These are phyloP conservation scores for Cordyceps cateniannulata DNA, from an alignment of 2,329 filamentous ascomycete genomes.

Conservation along the genomic window DNA sequence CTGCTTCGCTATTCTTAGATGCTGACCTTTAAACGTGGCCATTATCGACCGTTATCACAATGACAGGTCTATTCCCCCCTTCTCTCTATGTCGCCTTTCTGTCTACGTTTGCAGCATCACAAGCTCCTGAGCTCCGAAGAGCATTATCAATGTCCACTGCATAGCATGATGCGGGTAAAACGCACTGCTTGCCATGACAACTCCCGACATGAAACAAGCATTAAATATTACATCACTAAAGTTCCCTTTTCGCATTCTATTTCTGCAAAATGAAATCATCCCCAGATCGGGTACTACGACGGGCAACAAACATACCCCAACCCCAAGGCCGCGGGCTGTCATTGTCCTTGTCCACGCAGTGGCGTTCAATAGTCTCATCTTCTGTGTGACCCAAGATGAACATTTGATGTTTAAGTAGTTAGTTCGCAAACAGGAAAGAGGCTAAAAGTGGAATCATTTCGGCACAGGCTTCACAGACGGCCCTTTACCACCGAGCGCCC, in stretches of 20 bases:
- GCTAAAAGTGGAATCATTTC: not conserved
- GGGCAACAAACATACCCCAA: too few relatives aligned
- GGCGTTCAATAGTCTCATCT: not conserved
- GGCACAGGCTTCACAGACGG: not conserved
- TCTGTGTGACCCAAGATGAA: not conserved
- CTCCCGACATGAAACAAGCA: too few relatives aligned
- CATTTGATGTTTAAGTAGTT: not conserved
- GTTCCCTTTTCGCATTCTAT: too few relatives aligned
- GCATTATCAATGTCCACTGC: too few relatives aligned
- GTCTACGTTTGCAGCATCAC: not conserved
- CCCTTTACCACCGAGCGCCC: too few relatives aligned
- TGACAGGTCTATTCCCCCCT: not conserved
- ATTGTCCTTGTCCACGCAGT: not conserved
- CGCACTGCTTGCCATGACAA: too few relatives aligned
- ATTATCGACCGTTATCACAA: not conserved
- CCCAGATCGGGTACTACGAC: too few relatives aligned
- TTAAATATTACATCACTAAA: too few relatives aligned
- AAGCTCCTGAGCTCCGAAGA: not conserved
- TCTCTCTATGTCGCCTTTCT: not conserved
- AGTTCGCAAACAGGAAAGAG: not conserved
- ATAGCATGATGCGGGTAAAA: too few relatives aligned
- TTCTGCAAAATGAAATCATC: too few relatives aligned
- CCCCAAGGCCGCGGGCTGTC: too few relatives aligned
- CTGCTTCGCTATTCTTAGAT: not conserved
- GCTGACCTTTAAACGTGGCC: not conserved